phyloP scores from a whole-genome alignment of 768 basidiomycete species.

The Lentinula sp. region DNA sequence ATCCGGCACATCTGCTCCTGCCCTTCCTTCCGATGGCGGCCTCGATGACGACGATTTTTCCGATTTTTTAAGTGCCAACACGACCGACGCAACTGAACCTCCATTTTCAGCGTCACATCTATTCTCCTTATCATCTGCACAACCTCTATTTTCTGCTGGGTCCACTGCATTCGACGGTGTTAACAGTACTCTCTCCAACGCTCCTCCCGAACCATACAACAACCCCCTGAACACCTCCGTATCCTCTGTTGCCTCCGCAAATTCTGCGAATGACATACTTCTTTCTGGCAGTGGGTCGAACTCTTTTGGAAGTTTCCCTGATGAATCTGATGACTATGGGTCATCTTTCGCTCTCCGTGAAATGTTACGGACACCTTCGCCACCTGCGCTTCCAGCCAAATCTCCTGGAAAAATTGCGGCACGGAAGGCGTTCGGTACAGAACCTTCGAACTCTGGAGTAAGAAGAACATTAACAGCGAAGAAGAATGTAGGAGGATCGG shows the following conservation, averaged over 20 bases:
- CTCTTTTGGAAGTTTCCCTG: not conserved
- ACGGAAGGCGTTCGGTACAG: conserved; percentile 1
- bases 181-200: not conserved
- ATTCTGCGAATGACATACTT: not conserved
- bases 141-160: conserved; percentile 14
- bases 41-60: conserved; percentile 49
- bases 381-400: conserved; percentile 37
- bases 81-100: conserved; percentile 5
- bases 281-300: not conserved
- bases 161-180: not conserved
- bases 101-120: conserved; percentile 14
- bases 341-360: conserved; percentile 23
- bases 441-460: conserved; percentile 3
- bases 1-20: conserved; percentile 17
- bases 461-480: conserved; percentile 1
- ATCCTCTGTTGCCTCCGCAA: not conserved
- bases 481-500: not conserved
- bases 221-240: not conserved
- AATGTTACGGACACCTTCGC: conserved; percentile 37
- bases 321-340: conserved; percentile 24
- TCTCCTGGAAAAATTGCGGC: conserved; percentile 6
- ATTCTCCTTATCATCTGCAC: conserved; percentile 17
- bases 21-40: conserved; percentile 20
- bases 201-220: no score
- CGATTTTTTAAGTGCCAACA: conserved; percentile 32